These are phyloP conservation scores for Thermothelomyces thermophilus DNA, from an alignment of 2,329 filamentous ascomycete genomes.

Conservation along the genomic window DNA sequence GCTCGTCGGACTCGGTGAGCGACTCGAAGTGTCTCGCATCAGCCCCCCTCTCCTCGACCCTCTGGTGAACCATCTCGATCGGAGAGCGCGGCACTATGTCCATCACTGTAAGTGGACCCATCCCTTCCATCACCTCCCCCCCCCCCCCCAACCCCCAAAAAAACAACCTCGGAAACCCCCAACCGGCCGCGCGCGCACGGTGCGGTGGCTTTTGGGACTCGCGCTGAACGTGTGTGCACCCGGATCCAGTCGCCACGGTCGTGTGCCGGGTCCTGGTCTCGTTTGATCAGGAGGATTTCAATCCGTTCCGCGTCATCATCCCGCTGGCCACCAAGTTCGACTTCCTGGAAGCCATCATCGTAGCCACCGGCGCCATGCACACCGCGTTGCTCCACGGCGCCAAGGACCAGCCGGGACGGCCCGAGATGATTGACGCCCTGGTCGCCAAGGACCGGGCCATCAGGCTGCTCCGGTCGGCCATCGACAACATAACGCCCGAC, in stretches of 20 bases:
- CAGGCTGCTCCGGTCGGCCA: constrained; percentile 34
- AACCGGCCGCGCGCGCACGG: not conserved
- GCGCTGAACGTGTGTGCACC: no score
- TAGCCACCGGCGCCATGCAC: constrained; percentile 44
- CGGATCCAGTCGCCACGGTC: constrained; percentile 34
- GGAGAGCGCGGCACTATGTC: constrained; percentile 40
- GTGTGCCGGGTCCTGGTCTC: constrained; percentile 49
- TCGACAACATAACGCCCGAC: constrained; percentile 33
- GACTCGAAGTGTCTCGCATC: not conserved
- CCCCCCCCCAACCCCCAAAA: no score
- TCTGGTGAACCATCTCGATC: constrained; percentile 47
- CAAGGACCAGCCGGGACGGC: constrained; percentile 22
- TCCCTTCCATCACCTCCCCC: no score
- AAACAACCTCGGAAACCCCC: no score
- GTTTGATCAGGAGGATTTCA: constrained; percentile 37
- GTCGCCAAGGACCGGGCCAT: constrained; percentile 41
- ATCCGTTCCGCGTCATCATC: constrained; percentile 42
- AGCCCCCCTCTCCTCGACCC: constrained; percentile 44
- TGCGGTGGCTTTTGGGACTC: no score
- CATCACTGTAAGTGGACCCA: constrained; percentile 48
- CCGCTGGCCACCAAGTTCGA: constrained; percentile 36
- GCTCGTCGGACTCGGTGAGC: constrained; percentile 25
- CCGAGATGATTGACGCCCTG: constrained; percentile 38
- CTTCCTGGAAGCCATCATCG: constrained; percentile 40
- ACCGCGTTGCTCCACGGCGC: constrained; percentile 38